Evolutionary conservation across 345 rosid species (phyloP), one percentile per base, ranked within the genome.

Genomic region (Arabidopsis arenosa): DNA sequence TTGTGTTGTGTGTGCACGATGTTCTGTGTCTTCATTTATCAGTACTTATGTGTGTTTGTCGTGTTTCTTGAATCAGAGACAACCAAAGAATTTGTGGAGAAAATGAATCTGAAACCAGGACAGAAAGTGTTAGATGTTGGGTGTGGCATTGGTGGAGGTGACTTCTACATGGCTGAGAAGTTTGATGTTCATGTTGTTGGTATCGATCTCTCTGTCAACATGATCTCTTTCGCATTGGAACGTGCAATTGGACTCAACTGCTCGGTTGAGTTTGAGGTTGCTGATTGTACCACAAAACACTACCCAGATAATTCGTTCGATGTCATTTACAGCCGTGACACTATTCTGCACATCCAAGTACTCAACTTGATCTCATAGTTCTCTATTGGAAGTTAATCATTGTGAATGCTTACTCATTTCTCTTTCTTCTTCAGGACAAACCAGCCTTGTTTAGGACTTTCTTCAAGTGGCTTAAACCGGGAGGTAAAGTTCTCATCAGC

Each of bases 141-240:
- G 43, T 93, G 99, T 78, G 99, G 99, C 67, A 96, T 93, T 37
- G 99, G 99, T 9, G 99, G 99, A 80, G 97, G 99, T 53, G 96
- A 91, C 82, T 96, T 96, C 84, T 96, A 91, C 84, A 96, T 93
- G 97, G 98, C 98, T 62, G 87, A 93, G 80, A 83, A 84, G 13
- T 96, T 86, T 41, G 95, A 86, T 73, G 97, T 89, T 12, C 85
- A 91, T 78, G 97, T 96, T 72, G 83, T 87, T 39, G 98, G 99
- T 75, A 93, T 93, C 44, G 98, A 96, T 76, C 98, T 96, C 57
- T 93, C 99, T 5, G 75, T 93, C 74, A 93, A 96, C 71, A 93
- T 96, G 99, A 84, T 96, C 67, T 90, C 97, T 7, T 87, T 96
- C 75, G 98, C 99, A 49, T 78, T 96, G 53, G 99, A 96, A 62